A percentile compares a stretch with the other conserved stretches of the same genome.
Evolutionary conservation across 176 grass and related monocot genomes (phyloP).

Genomic region (Tuctoria greenei): DNA sequence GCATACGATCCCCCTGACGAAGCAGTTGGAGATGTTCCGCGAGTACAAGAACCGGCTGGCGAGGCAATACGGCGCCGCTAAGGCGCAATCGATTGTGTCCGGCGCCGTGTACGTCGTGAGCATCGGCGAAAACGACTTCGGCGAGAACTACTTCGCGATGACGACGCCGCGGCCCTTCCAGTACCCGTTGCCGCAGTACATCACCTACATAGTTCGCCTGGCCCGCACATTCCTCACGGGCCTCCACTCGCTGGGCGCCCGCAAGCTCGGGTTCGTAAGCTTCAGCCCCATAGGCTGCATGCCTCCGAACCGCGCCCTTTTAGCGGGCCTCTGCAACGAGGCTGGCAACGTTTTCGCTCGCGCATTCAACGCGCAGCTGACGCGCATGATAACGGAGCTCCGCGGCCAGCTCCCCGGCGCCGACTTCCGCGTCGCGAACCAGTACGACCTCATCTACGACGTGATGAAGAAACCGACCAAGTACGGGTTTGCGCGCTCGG

Average conservation of each 20-base stretch:
- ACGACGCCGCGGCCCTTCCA: slow-evolving; percentile 41
- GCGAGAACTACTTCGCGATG: slow-evolving; percentile 75
- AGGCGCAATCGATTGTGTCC: slow-evolving; percentile 34
- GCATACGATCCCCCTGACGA: slow-evolving; percentile 55
- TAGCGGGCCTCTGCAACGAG: slow-evolving; percentile 50
- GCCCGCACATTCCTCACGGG: slow-evolving; percentile 42
- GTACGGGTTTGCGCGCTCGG: slow-evolving; percentile 23
- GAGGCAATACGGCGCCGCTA: slow-evolving; percentile 36
- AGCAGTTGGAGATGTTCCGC: slow-evolving; percentile 60
- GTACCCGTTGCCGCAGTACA: slow-evolving; percentile 51
- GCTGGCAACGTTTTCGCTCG: slow-evolving; percentile 50
- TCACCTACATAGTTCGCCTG: slow-evolving; percentile 40
- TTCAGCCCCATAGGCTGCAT: slow-evolving; percentile 54
- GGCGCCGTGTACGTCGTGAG: slow-evolving; percentile 72
- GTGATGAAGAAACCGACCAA: slow-evolving; percentile 30
- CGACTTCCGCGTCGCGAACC: slow-evolving; percentile 41
- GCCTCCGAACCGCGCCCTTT: slow-evolving; percentile 41
- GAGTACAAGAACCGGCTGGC: slow-evolving; percentile 63
- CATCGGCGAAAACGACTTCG: slow-evolving; percentile 85
- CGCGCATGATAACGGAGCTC: slow-evolving; percentile 34
- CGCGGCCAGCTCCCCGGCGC: slow-evolving; percentile 30
- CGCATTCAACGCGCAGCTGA: slow-evolving; percentile 52
- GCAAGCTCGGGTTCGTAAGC: slow-evolving; percentile 65
- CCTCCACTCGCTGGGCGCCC: slow-evolving; percentile 58
- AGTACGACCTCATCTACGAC: slow-evolving; percentile 45